Percentiles rank a stretch among this genome's conserved stretches.
Conservation (phyloP, 2,329 filamentous ascomycete species). For the Arthrobotrys sphaeroides region DNA sequence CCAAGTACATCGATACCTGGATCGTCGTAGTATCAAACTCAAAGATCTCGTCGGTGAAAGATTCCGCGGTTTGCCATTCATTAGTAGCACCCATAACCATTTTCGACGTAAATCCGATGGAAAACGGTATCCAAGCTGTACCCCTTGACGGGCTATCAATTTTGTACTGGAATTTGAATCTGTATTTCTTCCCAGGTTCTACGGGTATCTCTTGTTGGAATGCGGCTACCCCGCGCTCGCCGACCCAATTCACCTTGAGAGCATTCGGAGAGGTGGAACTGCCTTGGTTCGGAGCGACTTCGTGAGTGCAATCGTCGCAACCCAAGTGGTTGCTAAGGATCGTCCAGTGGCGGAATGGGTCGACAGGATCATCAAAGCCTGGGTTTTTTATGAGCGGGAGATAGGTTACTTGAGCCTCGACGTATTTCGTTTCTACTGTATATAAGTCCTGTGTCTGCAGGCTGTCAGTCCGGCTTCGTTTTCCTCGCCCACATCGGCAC, state of each 20-base stretch:
- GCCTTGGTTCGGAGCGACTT: not conserved
- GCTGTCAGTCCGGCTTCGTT: not conserved
- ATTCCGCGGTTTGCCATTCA: slow-evolving; percentile 3
- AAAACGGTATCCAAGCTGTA: not conserved
- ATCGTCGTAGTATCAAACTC: not conserved
- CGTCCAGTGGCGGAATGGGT: not conserved
- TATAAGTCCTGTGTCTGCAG: not conserved
- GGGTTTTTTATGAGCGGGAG: slow-evolving; percentile 7
- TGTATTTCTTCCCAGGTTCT: not conserved
- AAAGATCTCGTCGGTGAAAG: not conserved
- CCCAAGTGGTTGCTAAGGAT: not conserved
- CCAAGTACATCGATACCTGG: not conserved
- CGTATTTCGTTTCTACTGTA: not conserved
- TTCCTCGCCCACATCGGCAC: not conserved
- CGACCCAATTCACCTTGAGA: slow-evolving; percentile 4
- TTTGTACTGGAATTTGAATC: slow-evolving; percentile 16
- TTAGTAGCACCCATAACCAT: not conserved
- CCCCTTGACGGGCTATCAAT: not conserved
- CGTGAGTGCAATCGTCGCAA: slow-evolving; percentile 4
- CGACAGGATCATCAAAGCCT: slow-evolving; percentile 5
- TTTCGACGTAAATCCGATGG: not conserved
- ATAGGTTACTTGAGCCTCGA: slow-evolving; percentile 12
- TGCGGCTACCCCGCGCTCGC: not conserved
- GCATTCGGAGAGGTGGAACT: slow-evolving; percentile 6
- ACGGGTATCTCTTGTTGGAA: not conserved